phyloP scores from a whole-genome alignment of 179 eudicot species.

The Silene coronaria region DNA sequence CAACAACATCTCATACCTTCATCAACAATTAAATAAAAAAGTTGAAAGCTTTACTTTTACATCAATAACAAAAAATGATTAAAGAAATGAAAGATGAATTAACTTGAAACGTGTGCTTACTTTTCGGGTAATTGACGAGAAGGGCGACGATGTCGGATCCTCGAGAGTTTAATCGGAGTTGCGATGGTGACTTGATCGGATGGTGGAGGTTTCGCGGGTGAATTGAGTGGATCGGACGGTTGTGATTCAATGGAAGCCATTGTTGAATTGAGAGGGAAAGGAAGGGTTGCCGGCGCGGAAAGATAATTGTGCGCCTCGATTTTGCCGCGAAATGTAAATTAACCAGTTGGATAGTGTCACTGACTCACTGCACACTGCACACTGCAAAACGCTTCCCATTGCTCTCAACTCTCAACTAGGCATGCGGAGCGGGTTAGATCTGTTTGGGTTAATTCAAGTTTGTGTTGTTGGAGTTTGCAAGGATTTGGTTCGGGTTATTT shows the following conservation, averaged over 20 bases:
- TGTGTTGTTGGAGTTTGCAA: too few relatives aligned
- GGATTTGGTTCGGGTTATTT: too few relatives aligned
- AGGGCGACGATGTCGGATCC: constrained; percentile 21
- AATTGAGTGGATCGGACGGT: constrained; percentile 27
- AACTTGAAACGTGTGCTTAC: constrained; percentile 16
- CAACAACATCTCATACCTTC: constrained; percentile 53
- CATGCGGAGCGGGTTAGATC: too few relatives aligned
- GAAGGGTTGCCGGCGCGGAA: too few relatives aligned
- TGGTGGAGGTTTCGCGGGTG: constrained; percentile 22
- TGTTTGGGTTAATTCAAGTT: too few relatives aligned
- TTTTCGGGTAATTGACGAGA: constrained; percentile 33
- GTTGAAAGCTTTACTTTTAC: constrained; percentile 3
- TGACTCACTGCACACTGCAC: too few relatives aligned
- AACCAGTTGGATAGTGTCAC: too few relatives aligned
- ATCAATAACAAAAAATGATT: not conserved
- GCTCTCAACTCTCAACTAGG: too few relatives aligned
- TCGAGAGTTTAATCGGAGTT: constrained; percentile 48
- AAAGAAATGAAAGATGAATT: not conserved
- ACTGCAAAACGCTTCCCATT: too few relatives aligned
- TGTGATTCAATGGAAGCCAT: constrained; percentile 17
- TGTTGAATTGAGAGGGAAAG: constrained; percentile 7
- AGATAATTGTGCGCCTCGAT: too few relatives aligned
- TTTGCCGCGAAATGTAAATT: too few relatives aligned
- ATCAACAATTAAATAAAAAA: not conserved
- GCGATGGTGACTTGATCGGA: constrained; percentile 26